Percentiles rank a stretch among this genome's conserved stretches.
phyloP scores from a whole-genome alignment of 2,329 filamentous ascomycete genomes.

The Ophiostoma australiae region DNA sequence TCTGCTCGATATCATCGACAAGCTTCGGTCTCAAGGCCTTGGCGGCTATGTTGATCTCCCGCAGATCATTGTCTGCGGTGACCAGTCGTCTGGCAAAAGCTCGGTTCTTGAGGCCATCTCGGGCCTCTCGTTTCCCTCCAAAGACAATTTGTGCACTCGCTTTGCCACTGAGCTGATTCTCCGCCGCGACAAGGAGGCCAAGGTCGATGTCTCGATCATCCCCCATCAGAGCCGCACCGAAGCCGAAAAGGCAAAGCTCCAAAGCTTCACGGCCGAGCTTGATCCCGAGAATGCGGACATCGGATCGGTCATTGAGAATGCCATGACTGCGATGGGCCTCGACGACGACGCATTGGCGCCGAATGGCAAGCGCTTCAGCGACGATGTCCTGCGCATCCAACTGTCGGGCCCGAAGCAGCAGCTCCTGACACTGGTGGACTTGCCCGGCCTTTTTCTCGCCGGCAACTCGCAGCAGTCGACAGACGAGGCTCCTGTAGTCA shows the following conservation, averaged over 20 bases:
- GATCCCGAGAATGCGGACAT: background rate
- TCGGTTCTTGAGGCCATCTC: constrained; percentile 62
- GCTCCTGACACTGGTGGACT: background rate
- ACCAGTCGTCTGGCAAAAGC: constrained; percentile 60
- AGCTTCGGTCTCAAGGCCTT: constrained; percentile 37
- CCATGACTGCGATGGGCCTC: background rate
- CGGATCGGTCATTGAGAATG: background rate
- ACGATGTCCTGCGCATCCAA: background rate
- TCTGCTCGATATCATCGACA: constrained; percentile 2
- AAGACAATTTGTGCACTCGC: constrained; percentile 43
- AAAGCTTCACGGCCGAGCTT: background rate
- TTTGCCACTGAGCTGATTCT: background rate
- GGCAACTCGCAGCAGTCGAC: background rate
- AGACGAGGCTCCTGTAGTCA: background rate
- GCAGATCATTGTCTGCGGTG: constrained; percentile 54
- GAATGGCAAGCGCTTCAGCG: background rate
- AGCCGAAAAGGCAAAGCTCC: background rate
- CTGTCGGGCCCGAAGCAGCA: background rate
- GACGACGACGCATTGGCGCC: background rate
- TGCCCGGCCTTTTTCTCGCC: background rate
- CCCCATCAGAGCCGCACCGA: background rate
- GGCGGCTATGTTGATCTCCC: constrained; percentile 40
- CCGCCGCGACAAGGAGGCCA: background rate
- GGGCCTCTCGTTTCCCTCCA: constrained; percentile 54
- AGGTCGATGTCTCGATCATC: background rate